These are phyloP conservation scores for Inonotus obliquus DNA, from an alignment of 1,284 basidiomycete species.

Conservation along the genomic window DNA sequence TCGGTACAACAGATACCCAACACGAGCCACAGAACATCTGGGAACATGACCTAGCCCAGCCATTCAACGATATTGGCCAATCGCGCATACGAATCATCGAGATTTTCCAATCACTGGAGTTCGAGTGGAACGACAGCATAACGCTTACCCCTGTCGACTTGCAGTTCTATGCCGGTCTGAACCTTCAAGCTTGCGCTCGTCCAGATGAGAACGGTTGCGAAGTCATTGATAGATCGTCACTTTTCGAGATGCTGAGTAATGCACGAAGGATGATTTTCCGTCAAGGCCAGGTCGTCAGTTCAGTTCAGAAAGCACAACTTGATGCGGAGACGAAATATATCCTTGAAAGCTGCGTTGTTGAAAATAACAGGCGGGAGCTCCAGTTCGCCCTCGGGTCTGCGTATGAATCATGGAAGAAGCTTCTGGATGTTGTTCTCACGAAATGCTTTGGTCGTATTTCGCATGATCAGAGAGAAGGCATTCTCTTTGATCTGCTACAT, in stretches of 20 bases:
- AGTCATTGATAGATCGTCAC: conserved; percentile 70
- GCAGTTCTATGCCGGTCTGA: conserved; percentile 64
- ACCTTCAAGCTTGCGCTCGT: conserved; percentile 72
- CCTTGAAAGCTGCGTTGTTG: conserved; percentile 75
- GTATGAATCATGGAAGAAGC: conserved; percentile 78
- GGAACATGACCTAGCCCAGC: conserved; percentile 47
- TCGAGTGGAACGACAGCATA: conserved; percentile 83
- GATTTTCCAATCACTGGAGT: conserved; percentile 79
- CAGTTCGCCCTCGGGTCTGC: conserved; percentile 64
- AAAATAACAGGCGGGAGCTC: conserved; percentile 84
- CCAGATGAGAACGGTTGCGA: conserved; percentile 74
- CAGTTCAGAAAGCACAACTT: conserved; percentile 64
- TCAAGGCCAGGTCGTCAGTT: conserved; percentile 62
- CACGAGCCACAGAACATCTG: conserved; percentile 38
- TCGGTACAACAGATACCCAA: conserved; percentile 54
- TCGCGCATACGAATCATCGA: conserved; percentile 83
- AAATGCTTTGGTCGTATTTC: conserved; percentile 82
- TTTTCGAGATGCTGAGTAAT: conserved; percentile 61
- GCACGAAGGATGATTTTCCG: conserved; percentile 59
- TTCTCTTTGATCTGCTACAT: conserved; percentile 84
- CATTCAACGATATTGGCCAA: conserved; percentile 73
- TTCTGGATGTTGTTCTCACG: conserved; percentile 78
- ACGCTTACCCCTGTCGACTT: conserved; percentile 55
- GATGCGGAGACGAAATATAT: conserved; percentile 71
- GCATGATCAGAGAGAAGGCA: conserved; percentile 75